Evolutionary conservation across 352 stramenopile species (phyloP), one percentile per base, ranked within the genome.

Genomic region (Thraustochytrium sp.): DNA sequence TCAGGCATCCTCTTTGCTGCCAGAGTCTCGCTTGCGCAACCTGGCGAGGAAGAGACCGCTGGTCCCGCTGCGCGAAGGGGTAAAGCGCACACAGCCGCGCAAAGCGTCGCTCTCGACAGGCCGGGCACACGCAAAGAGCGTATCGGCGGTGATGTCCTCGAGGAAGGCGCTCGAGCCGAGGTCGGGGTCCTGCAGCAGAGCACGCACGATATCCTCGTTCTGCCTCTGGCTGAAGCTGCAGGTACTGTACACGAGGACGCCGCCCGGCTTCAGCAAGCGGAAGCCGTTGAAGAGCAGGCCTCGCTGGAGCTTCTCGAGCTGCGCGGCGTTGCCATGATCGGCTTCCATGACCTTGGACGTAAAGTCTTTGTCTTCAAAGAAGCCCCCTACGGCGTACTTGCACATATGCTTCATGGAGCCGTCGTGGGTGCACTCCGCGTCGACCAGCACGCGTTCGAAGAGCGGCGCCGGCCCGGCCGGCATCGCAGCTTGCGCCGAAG

Each of bases 341-440:
- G 82, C 76, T 78, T 87, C 93, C 51, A 94, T 85, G 73, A 93
- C 90, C 23, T 92, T 85, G 11, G 84, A 75, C n/a, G 93, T 88
- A 34, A 97, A 93, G 74, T 91, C 84, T 1, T 90, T 84, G 86
- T 95, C 92, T 42, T 94, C 92, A 34, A 85, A 84, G 48, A 92
- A 86, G 3, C 89, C 91, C 54, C 89, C 62, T 46, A 94, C 84
- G 56, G 53, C 26, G 18, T 54, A 74, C 62, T 90, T 92, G 76
- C 92, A 87, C 54, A 94, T 84, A 86, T 98, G 95, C 54, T 91
- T 90, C 37, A 97, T 90, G 0, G 94, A 97, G 37, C 95, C 94
- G 87, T 98, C 95, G 68, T 96, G 95, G 26, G 92, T 97, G 85
- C 95, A 98, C 87, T 98, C 94, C 37, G 94, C 95, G 89, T 98